Evolutionary conservation across 768 basidiomycete genomes (phyloP), one percentile per base, ranked within the genome.

Genomic region (Boletellus sp.): DNA sequence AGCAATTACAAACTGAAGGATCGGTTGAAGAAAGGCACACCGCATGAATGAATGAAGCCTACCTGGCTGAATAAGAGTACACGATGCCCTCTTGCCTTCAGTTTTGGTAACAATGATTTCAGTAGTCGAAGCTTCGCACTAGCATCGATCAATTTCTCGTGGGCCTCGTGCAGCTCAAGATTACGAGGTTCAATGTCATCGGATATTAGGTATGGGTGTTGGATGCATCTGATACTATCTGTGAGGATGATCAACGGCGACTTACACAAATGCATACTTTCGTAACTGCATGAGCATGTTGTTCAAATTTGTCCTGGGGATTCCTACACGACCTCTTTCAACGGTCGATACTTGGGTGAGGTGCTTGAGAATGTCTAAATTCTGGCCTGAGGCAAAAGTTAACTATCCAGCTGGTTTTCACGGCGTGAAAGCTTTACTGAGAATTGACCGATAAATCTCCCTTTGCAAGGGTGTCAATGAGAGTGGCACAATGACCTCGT

Each of bases 1-100:
- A 24, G 84, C 90, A 42, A 97, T 85, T 38, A 85, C 83, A 71
- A 95, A 95, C 93, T 95, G 52, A 20, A 3, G n/a, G 4, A 47
- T 44, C 23, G 17, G 23, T 54, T 31, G 41, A 36, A 32, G 45
- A 34, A n/a, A 50, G 13, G 43, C 31, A 26, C 19, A 20, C 1
- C 24, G 23, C 39, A 44, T n/a, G 19, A 44, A 41, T 23, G 40
- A 43, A 37, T 10, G 12, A 41, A 22, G 63, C 74, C 45, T 54
- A 90, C 94, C 73, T 95, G 94, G 64, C 90, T 94, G 68, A 97
- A 97, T 3, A 97, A 69, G 22, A 97, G 74, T 26, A 97, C 83
- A 22, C 94, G 85, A 71, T 96, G 94, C 0, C 91, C 90, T 40
- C 84, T 82, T 44, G 83, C 80, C 57, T 85, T 87, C 36, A 97